Base-by-base conservation (phyloP, 2,329 filamentous ascomycete species). In the Cladobotryum mycophilum region DNA sequence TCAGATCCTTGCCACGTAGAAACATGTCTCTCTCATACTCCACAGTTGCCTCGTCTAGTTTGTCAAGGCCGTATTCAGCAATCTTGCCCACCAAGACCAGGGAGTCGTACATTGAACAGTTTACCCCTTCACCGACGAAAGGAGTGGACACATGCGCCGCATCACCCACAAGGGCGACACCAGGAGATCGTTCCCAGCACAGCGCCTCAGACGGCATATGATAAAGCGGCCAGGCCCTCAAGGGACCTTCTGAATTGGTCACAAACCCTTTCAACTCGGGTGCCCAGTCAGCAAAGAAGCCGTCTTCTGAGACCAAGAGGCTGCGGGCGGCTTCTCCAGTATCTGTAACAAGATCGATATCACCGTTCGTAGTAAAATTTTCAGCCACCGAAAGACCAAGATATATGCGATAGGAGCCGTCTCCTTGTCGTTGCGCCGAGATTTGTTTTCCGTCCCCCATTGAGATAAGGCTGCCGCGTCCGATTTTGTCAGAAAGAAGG, bases 21-120 rank as follows among this genome's bases (percentile, higher is more conserved):
- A 51, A 47, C 48, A 51, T 51, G n/a, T 47, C 48, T 22, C 25
- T 51, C 13, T 51, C 48, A 13, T 51, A 51, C 13, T 45, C 44
- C 3, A 5, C 30, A 15, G 42, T 44, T 4, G 49, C 49, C 4
- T 14, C 42, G 4, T 47, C 44, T 3, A 51, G 37, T 12, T 37
- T 34, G 11, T 36, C 30, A n/a, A 51, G 33, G 7, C 49, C 44
- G 30, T 36, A 41, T 20, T 47, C 37, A 15, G 25, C 25, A 14
- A 51, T 51, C 7, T 33, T 4, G 8, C 17, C 22, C n/a, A 30
- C 25, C 9, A 51, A 18, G 4, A 42, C 44, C 15, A 42, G 33
- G 7, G 49, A 41, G 38, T 47, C 36, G 34, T 47, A 33, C 49
- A 51, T 47, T 8, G 49, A 34, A 8, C 44, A 47, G 18, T 51